Conservation (phyloP, 2,329 filamentous ascomycete species). For the Aspergillus amoenus region DNA sequence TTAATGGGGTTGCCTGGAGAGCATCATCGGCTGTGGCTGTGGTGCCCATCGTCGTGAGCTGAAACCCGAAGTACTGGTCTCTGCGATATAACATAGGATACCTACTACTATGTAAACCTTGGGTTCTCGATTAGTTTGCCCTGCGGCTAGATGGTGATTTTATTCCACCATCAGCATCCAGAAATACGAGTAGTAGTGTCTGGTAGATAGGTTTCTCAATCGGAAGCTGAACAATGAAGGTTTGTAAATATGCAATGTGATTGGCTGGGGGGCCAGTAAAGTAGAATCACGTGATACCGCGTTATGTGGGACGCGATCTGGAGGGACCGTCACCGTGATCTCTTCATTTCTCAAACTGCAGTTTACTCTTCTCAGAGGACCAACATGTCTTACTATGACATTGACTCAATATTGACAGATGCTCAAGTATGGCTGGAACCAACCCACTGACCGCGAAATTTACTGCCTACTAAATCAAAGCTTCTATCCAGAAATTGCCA, state of each 20-base stretch:
- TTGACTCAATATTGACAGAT: constrained; percentile 49
- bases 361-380: neutral
- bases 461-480: neutral
- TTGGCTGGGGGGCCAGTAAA: neutral
- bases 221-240: too few relatives aligned
- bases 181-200: too few relatives aligned
- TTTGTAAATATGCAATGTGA: constrained; percentile 1
- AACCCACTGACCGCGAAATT: neutral
- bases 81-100: too few relatives aligned
- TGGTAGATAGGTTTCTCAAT: too few relatives aligned
- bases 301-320: constrained; percentile 11
- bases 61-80: too few relatives aligned
- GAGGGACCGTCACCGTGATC: neutral
- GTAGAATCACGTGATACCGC: constrained; percentile 11
- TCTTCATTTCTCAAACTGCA: neutral
- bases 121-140: too few relatives aligned
- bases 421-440: constrained; percentile 34
- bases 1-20: too few relatives aligned
- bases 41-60: too few relatives aligned
- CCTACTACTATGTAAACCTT: too few relatives aligned
- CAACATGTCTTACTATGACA: constrained; percentile 48
- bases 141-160: too few relatives aligned
- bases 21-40: too few relatives aligned
- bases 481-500: constrained; percentile 72
- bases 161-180: too few relatives aligned